phyloP scores from a whole-genome alignment of 208 protist genomes.

The Crithidia brevicula region DNA sequence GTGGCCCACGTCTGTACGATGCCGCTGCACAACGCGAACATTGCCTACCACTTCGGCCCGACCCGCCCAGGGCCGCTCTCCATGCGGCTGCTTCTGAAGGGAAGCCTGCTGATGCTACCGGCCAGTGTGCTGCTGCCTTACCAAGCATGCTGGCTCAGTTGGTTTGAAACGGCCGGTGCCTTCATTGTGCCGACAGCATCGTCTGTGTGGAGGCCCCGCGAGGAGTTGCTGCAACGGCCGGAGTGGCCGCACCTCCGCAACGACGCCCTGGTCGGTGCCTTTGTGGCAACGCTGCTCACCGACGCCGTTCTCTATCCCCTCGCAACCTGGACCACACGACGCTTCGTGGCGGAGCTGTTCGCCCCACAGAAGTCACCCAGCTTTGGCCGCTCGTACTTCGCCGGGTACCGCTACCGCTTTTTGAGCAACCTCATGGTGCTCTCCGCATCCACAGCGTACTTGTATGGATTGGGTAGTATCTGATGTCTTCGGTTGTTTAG shows the following conservation, averaged over 20 bases:
- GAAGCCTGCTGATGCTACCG: conserved; percentile 43
- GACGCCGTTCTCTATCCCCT: conserved; percentile 63
- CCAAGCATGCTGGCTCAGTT: conserved; percentile 66
- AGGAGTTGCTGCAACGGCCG: conserved; percentile 45
- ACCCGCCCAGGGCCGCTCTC: conserved; percentile 42
- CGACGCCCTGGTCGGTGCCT: conserved; percentile 70
- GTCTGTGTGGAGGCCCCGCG: conserved; percentile 64
- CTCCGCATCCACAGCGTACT: conserved; percentile 43
- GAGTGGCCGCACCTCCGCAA: conserved; percentile 64
- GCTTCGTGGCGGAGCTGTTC: conserved; percentile 52
- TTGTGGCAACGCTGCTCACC: conserved; percentile 42
- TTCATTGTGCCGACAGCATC: conserved; percentile 74
- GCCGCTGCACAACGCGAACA: conserved; percentile 61
- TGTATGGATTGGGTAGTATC: conserved; percentile 23
- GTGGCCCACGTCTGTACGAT: conserved; percentile 55
- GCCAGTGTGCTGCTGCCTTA: conserved; percentile 55
- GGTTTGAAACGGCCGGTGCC: conserved; percentile 77
- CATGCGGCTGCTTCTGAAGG: conserved; percentile 38
- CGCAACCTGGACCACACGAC: conserved; percentile 30
- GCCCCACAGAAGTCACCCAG: conserved; percentile 45
- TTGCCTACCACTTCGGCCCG: conserved; percentile 76
- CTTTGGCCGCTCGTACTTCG: conserved; percentile 56
- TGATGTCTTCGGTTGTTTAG: background rate
- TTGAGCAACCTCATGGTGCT: conserved; percentile 55
- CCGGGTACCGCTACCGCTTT: conserved; percentile 72